A percentile compares a stretch with the other conserved stretches of the same genome.
Evolutionary conservation across 441 rosid species (phyloP).

Genomic region (Erodium moschatum): DNA sequence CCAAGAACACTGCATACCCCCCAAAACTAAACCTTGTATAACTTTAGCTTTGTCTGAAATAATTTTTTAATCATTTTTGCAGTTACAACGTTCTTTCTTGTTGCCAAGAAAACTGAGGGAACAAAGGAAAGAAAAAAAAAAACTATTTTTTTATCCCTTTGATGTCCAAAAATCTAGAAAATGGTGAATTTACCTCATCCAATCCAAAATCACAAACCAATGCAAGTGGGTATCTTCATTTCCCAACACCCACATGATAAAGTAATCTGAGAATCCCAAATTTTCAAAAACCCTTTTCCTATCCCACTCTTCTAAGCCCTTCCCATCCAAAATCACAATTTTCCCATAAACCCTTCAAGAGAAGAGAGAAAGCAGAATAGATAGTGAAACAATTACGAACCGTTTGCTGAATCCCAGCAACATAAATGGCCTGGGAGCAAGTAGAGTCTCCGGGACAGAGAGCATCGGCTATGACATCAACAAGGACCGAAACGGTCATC

Average conservation of each 20-base stretch:
- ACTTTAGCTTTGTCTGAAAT: background rate
- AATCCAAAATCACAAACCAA: background rate
- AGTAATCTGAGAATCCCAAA: background rate
- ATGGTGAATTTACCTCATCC: background rate
- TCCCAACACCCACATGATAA: background rate
- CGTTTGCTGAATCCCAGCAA: conserved; percentile 49
- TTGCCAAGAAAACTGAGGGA: background rate
- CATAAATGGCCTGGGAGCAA: conserved; percentile 45
- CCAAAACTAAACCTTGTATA: background rate
- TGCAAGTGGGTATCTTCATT: background rate
- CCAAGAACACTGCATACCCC: background rate
- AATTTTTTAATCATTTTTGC: background rate
- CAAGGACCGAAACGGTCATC: conserved; percentile 59
- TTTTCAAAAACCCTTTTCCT: background rate
- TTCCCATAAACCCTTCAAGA: background rate
- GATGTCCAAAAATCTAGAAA: background rate
- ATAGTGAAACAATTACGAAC: conserved; percentile 16
- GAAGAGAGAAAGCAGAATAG: background rate
- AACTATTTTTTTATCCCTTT: background rate
- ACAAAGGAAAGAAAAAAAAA: background rate
- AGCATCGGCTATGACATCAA: conserved; percentile 44
- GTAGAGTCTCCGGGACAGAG: conserved; percentile 42
- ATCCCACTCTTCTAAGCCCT: background rate
- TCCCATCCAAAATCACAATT: conserved; percentile 1
- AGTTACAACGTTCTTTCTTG: background rate